Conservation (phyloP, 148 eudicot genomes). For the Tetragonia tetragonoides region DNA sequence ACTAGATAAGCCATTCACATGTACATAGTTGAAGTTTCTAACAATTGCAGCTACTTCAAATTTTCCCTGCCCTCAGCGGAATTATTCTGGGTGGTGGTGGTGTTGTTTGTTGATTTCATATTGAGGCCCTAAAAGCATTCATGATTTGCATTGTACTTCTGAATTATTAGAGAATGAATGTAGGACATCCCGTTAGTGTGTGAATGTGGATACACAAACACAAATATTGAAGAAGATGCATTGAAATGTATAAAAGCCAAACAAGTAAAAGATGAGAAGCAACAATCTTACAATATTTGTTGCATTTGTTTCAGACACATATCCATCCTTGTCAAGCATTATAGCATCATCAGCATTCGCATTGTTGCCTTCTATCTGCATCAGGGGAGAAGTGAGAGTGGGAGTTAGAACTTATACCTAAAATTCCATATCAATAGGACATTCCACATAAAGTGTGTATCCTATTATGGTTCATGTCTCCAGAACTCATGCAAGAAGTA, state of each 20-base stretch:
- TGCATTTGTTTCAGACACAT: constrained; percentile 96
- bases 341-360: constrained; percentile 93
- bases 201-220: too few species aligned
- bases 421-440: too few species aligned
- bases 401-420: background rate
- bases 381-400: background rate
- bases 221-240: background rate
- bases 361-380: constrained; percentile 97
- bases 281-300: constrained; percentile 74
- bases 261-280: constrained; percentile 5
- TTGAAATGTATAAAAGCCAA: background rate
- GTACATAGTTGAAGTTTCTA: background rate
- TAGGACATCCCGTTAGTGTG: background rate
- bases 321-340: constrained; percentile 98
- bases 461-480: background rate
- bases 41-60: background rate
- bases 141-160: background rate
- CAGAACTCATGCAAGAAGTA: background rate
- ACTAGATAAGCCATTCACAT: background rate
- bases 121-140: background rate
- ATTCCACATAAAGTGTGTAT: too few species aligned
- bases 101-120: too few species aligned
- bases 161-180: background rate
- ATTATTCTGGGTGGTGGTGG: too few species aligned
- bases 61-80: background rate